Conservation (phyloP, 805 yeast genomes). For the Ogataea philodendri region DNA sequence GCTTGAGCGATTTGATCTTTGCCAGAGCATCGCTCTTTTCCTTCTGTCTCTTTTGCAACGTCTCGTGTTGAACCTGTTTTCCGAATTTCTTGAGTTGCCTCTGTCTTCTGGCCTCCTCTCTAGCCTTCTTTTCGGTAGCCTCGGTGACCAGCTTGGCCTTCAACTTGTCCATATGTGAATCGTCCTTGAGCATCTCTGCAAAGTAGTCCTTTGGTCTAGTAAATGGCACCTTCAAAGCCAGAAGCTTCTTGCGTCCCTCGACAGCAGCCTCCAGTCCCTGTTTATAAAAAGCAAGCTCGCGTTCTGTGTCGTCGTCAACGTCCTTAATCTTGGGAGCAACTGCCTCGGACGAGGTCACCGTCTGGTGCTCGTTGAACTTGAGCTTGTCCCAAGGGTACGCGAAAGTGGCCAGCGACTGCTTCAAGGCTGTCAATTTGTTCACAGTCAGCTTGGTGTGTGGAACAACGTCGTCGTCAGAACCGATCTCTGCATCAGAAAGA, state of each 20-base stretch:
- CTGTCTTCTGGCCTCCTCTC: conserved; percentile 91
- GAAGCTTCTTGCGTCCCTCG: conserved; percentile 63
- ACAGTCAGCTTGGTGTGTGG: conserved; percentile 88
- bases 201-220: conserved; percentile 93
- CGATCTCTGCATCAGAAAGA: conserved; percentile 86
- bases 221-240: conserved; percentile 77
- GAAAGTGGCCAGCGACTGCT: conserved; percentile 64
- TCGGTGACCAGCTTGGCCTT: conserved; percentile 78
- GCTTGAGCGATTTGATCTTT: conserved; percentile 84
- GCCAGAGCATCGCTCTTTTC: conserved; percentile 89
- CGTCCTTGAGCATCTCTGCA: conserved; percentile 98
- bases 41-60: conserved; percentile 88
- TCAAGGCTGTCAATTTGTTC: conserved; percentile 82
- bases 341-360: conserved; percentile 57
- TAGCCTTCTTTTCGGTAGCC: conserved; percentile 76
- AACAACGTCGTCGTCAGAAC: conserved; percentile 91
- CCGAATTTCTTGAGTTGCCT: conserved; percentile 95
- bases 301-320: conserved; percentile 91
- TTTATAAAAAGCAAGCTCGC: conserved; percentile 92
- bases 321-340: conserved; percentile 73
- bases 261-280: conserved; percentile 86
- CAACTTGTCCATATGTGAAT: conserved; percentile 95
- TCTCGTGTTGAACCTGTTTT: conserved; percentile 92
- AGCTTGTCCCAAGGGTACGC: conserved; percentile 62
- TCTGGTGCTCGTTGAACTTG: conserved; percentile 81